phyloP scores from a whole-genome alignment of 2,329 filamentous ascomycete species.

The Talaromyces sp. region DNA sequence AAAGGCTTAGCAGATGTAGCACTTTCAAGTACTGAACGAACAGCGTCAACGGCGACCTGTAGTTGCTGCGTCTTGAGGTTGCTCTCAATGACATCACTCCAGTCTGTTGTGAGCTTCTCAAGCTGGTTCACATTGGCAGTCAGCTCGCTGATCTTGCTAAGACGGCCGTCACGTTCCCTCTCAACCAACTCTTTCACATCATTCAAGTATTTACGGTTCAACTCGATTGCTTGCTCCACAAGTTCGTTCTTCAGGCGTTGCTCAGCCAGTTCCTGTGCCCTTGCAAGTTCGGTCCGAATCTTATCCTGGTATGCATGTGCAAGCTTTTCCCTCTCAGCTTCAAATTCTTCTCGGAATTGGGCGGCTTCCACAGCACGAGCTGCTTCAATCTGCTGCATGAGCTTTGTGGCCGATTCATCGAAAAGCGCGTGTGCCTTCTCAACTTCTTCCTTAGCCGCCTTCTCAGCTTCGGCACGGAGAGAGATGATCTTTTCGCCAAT shows the following conservation, averaged over 20 bases:
- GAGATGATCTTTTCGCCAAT: constrained; percentile 72
- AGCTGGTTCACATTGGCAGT: constrained; percentile 73
- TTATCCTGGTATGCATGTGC: constrained; percentile 73
- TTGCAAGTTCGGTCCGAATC: constrained; percentile 70
- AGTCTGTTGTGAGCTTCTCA: constrained; percentile 79
- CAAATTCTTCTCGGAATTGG: constrained; percentile 83
- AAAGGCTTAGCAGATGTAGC: constrained; percentile 74
- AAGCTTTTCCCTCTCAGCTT: constrained; percentile 75
- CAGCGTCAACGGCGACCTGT: constrained; percentile 90
- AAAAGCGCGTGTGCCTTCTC: constrained; percentile 69
- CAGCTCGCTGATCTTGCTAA: constrained; percentile 79
- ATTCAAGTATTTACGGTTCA: constrained; percentile 77
- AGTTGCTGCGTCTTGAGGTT: constrained; percentile 95
- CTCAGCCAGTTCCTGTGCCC: constrained; percentile 73
- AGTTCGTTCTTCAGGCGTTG: constrained; percentile 79
- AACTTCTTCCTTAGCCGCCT: constrained; percentile 70
- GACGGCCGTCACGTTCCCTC: constrained; percentile 76
- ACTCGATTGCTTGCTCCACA: constrained; percentile 79
- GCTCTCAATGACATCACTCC: constrained; percentile 83
- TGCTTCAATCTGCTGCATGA: constrained; percentile 81
- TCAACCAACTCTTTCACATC: constrained; percentile 80
- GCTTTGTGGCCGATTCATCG: constrained; percentile 76
- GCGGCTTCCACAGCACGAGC: constrained; percentile 76
- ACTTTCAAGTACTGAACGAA: constrained; percentile 75
- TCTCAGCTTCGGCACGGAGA: constrained; percentile 64